Percentiles rank a stretch among this genome's conserved stretches.
phyloP scores from a whole-genome alignment of 805 yeast species.

The Yamadazyma phyllophila region DNA sequence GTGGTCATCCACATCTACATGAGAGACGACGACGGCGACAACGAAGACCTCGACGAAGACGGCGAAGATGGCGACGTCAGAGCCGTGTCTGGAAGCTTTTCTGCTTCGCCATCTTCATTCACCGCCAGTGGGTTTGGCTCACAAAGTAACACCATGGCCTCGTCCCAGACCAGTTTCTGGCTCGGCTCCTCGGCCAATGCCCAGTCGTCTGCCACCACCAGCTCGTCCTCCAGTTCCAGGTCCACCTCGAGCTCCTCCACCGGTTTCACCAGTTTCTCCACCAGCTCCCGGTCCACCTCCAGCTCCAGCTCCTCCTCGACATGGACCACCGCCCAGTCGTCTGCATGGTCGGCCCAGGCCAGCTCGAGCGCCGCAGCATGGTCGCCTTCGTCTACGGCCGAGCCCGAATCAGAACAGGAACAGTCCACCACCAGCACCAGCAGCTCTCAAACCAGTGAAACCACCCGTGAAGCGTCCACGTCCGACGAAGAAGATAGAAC shows the following conservation, averaged over 20 bases:
- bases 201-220: background rate
- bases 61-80: background rate
- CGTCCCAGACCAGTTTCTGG: background rate
- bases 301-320: background rate
- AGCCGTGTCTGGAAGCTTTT: background rate
- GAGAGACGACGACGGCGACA: constrained; percentile 1
- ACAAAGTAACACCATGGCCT: background rate
- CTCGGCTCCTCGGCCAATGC: background rate
- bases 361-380: background rate
- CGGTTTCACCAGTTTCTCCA: too few relatives aligned
- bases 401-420: background rate
- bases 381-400: background rate
- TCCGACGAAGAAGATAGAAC: background rate
- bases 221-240: too few relatives aligned
- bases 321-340: too few relatives aligned
- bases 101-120: background rate
- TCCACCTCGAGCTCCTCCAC: background rate
- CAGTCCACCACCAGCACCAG: background rate
- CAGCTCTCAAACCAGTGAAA: background rate
- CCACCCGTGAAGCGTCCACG: constrained; percentile 3
- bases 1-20: background rate
- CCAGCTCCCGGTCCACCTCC: too few relatives aligned
- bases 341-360: too few relatives aligned
- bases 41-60: background rate
- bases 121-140: background rate